A percentile compares a stretch with the other conserved stretches of the same genome.
These are phyloP conservation scores for Zygotorulaspora mrakii DNA, from an alignment of 1,139 yeast genomes.

Conservation along the genomic window DNA sequence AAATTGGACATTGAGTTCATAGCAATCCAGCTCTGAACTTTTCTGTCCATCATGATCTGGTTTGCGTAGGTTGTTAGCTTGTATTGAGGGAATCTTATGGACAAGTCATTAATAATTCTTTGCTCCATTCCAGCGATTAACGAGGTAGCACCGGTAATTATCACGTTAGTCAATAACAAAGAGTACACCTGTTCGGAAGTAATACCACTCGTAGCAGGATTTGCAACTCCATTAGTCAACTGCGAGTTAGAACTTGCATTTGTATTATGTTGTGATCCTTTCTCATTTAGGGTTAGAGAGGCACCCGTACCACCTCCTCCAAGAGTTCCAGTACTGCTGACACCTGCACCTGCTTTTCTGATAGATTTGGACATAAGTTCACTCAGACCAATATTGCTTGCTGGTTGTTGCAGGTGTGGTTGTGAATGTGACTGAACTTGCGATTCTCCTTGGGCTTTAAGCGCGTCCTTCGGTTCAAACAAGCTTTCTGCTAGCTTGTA, in stretches of 20 bases:
- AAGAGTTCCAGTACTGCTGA: slow-evolving; percentile 20
- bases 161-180: slow-evolving; percentile 50
- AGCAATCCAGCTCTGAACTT: slow-evolving; percentile 32
- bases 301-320: slow-evolving; percentile 20
- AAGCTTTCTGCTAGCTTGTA: slow-evolving; percentile 28
- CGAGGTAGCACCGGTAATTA: slow-evolving; percentile 65
- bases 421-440: no score
- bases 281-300: slow-evolving; percentile 11
- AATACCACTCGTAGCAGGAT: slow-evolving; percentile 10
- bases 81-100: slow-evolving; percentile 34
- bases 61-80: slow-evolving; percentile 34
- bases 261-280: slow-evolving; percentile 1
- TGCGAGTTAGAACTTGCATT: slow-evolving; percentile 1
- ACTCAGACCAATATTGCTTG: slow-evolving; percentile 28
- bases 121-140: slow-evolving; percentile 58
- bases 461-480: slow-evolving; percentile 29
- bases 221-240: slow-evolving; percentile 4
- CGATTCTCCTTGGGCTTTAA: slow-evolving; percentile 11
- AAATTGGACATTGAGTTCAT: slow-evolving; percentile 30
- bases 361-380: slow-evolving; percentile 29
- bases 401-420: slow-evolving; percentile 11
- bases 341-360: slow-evolving; percentile 32
- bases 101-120: slow-evolving; percentile 53
- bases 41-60: slow-evolving; percentile 31
- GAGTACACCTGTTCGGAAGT: slow-evolving; percentile 27